Percentiles rank a stretch among this genome's conserved stretches.
Conservation (phyloP, 176 grass and related monocot species). For the Poa pratensis region DNA sequence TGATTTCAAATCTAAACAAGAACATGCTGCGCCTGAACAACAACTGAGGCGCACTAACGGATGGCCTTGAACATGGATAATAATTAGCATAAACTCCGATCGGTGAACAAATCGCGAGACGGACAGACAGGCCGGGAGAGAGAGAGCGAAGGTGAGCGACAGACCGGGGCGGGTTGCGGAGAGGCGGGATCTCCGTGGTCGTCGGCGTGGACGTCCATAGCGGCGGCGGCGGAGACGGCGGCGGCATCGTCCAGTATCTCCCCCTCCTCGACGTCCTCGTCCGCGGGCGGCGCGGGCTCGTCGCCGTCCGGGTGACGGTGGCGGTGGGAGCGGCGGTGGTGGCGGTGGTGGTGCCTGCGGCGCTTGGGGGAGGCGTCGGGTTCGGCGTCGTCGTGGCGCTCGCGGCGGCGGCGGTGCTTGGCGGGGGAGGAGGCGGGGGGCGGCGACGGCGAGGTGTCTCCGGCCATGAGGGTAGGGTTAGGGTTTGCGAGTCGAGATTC, state of each 20-base stretch:
- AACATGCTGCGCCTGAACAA: conserved; percentile 1
- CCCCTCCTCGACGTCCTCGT: conserved; percentile 82
- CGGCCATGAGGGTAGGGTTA: conserved; percentile 56
- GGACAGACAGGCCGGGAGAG: too few relatives aligned
- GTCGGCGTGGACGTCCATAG: conserved; percentile 42
- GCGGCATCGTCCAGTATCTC: conserved; percentile 75
- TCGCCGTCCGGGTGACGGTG: conserved; percentile 36
- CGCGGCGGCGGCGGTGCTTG: conserved; percentile 64
- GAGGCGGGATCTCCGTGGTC: conserved; percentile 22
- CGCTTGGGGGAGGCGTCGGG: conserved; percentile 64
- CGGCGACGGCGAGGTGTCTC: conserved; percentile 50
- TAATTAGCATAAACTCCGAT: conserved; percentile 4
- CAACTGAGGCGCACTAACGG: background rate
- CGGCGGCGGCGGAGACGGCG: background rate
- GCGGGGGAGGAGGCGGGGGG: conserved; percentile 12
- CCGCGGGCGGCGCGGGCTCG: conserved; percentile 2
- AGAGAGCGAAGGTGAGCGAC: background rate
- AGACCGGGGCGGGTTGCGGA: conserved; percentile 52
- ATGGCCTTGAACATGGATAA: background rate
- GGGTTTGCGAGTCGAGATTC: conserved; percentile 68
- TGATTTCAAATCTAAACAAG: conserved; percentile 9
- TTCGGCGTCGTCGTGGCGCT: conserved; percentile 3
- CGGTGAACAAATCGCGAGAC: background rate
- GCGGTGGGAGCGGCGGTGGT: conserved; percentile 30
- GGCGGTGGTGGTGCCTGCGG: conserved; percentile 58